phyloP scores from a whole-genome alignment of 2,329 filamentous ascomycete genomes.

The Arthrobotrys sphaeroides region DNA sequence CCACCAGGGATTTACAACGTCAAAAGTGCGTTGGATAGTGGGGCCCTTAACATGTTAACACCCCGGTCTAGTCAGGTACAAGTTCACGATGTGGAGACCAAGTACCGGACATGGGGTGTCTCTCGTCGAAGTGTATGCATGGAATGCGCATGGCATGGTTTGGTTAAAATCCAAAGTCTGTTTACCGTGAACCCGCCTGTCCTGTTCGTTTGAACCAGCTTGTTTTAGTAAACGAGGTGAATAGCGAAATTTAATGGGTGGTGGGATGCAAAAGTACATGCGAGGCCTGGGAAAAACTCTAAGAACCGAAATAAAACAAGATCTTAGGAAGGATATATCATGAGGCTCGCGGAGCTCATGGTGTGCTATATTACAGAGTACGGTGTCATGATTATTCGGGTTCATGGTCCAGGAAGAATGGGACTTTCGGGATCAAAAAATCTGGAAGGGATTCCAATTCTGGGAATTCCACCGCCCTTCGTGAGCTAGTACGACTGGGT shows the following conservation, averaged over 20 bases:
- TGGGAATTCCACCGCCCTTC: not conserved
- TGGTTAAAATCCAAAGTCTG: slow-evolving; percentile 4
- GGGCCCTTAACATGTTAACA: not conserved
- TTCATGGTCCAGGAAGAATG: slow-evolving; percentile 10
- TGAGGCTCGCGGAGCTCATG: slow-evolving; percentile 24
- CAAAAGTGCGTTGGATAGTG: slow-evolving; percentile 5
- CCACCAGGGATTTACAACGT: slow-evolving; percentile 8
- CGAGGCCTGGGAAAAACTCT: not conserved
- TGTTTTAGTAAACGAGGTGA: slow-evolving; percentile 34
- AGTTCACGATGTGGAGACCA: slow-evolving; percentile 12
- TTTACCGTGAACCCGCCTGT: not conserved
- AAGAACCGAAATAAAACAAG: not conserved
- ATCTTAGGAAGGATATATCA: not conserved
- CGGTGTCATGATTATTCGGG: not conserved
- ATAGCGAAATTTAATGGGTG: not conserved
- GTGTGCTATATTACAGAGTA: too few relatives aligned
- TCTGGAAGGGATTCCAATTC: slow-evolving; percentile 4
- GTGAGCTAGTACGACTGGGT: not conserved
- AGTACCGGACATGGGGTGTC: not conserved
- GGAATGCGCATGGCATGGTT: not conserved
- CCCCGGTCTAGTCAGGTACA: slow-evolving; percentile 18
- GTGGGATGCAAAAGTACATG: not conserved
- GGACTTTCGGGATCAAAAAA: not conserved
- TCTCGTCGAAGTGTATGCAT: not conserved
- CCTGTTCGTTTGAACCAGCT: slow-evolving; percentile 11